Evolutionary conservation across 2,329 filamentous ascomycete species (phyloP).

Genomic region (Penicillium rolfsii): DNA sequence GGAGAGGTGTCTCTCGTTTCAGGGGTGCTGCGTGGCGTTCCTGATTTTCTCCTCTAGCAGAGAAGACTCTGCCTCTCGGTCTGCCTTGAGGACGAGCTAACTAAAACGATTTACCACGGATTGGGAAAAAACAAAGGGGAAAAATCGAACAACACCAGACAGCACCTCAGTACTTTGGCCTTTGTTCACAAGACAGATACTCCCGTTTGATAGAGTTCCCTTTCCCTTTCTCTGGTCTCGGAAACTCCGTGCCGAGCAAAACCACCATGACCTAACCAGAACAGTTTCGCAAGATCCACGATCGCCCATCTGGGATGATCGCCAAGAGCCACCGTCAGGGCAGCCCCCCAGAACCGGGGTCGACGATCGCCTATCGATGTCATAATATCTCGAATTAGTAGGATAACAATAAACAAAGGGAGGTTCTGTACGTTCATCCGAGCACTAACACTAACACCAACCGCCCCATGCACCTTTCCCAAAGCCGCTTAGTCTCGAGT

Average conservation of each 20-base stretch:
- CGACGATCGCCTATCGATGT: conserved; percentile 6
- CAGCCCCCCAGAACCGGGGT: conserved; percentile 12
- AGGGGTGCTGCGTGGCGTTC: conserved; percentile 2
- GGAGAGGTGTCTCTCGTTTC: conserved; percentile 1
- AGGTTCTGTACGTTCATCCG: no score
- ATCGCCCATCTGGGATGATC: conserved; percentile 9
- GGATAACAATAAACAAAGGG: not conserved
- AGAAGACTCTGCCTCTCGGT: not conserved
- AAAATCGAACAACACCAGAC: not conserved
- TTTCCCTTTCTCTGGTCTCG: not conserved
- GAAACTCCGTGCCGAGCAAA: conserved; percentile 1
- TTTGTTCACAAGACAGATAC: no score
- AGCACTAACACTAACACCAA: no score
- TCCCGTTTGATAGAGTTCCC: no score
- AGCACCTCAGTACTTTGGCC: no score
- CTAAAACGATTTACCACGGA: not conserved
- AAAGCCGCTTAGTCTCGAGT: not conserved
- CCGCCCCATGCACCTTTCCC: not conserved
- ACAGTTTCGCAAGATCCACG: conserved; percentile 2
- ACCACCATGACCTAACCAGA: not conserved
- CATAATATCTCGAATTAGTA: not conserved
- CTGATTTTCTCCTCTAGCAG: no score
- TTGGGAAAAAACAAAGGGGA: no score
- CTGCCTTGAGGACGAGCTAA: not conserved
- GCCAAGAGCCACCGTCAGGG: conserved; percentile 1